These are phyloP conservation scores for Prunus campanulata DNA, from an alignment of 306 rosid species.

Conservation along the genomic window DNA sequence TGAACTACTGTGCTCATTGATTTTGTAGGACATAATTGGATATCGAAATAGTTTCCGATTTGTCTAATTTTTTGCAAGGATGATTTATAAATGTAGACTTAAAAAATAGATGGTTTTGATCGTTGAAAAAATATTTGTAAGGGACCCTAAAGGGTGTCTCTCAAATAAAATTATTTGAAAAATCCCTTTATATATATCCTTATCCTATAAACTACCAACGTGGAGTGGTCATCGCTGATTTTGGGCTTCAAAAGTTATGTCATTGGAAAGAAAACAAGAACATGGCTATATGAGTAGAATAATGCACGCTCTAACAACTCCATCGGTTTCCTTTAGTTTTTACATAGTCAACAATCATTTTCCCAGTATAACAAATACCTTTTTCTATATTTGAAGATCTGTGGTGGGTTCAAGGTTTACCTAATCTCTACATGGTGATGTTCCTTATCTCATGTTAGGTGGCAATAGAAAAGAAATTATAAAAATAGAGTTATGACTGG, in stretches of 20 bases:
- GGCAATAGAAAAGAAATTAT: neutral
- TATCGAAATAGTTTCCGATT: too few species aligned
- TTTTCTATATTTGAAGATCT: neutral
- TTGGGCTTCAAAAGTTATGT: neutral
- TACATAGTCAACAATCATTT: conserved; percentile 3
- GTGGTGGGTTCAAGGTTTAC: neutral
- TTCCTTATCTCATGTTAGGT: conserved; percentile 3
- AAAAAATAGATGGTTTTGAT: accelerated
- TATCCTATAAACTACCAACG: neutral
- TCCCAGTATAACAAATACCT: neutral
- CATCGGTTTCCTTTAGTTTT: neutral
- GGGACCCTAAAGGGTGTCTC: accelerated
- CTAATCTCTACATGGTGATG: conserved; percentile 1
- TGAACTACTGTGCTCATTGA: too few species aligned
- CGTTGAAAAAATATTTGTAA: too few species aligned
- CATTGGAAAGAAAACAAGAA: neutral
- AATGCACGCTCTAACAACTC: conserved; percentile 11
- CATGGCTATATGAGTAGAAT: neutral
- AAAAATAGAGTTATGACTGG: neutral
- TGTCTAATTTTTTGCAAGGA: too few species aligned
- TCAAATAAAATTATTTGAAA: too few species aligned
- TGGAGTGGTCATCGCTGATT: neutral
- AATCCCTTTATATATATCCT: neutral
- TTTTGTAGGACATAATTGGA: too few species aligned
- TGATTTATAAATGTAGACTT: too few species aligned